These are phyloP conservation scores for Cyberlindnera bimundalis DNA, from an alignment of 805 yeast genomes.

Conservation along the genomic window DNA sequence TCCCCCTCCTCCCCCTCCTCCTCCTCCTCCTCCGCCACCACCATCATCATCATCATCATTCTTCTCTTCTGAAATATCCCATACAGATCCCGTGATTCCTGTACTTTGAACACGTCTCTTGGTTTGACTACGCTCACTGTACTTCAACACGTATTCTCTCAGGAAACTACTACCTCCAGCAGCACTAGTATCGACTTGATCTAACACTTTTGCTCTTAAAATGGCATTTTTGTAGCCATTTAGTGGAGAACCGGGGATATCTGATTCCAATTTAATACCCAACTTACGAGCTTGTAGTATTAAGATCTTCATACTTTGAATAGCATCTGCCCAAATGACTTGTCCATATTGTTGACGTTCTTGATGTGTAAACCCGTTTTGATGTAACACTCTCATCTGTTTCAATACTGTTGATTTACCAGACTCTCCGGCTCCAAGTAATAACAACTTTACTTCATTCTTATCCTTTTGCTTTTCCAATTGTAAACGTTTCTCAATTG, in stretches of 20 bases:
- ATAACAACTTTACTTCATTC: slow-evolving; percentile 63
- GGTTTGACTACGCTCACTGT: slow-evolving; percentile 51
- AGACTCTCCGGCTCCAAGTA: slow-evolving; percentile 93
- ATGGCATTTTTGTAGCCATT: slow-evolving; percentile 46
- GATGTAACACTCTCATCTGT: slow-evolving; percentile 82
- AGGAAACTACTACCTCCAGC: slow-evolving; percentile 67
- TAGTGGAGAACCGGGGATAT: slow-evolving; percentile 47
- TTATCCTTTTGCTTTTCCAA: slow-evolving; percentile 49
- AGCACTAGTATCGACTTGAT: slow-evolving; percentile 56
- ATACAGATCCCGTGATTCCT: slow-evolving; percentile 41
- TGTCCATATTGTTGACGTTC: slow-evolving; percentile 80
- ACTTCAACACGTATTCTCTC: slow-evolving; percentile 60
- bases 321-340: slow-evolving; percentile 90
- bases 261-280: slow-evolving; percentile 65
- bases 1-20: too few relatives aligned
- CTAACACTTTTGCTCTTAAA: slow-evolving; percentile 54
- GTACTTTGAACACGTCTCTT: slow-evolving; percentile 53
- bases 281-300: slow-evolving; percentile 71
- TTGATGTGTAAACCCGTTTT: slow-evolving; percentile 75
- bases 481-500: slow-evolving; percentile 60
- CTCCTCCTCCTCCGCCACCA: too few relatives aligned
- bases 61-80: slow-evolving; percentile 21
- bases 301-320: slow-evolving; percentile 76
- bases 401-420: slow-evolving; percentile 92
- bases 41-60: slow-evolving; percentile 4